Base-by-base conservation (phyloP, 805 yeast genomes). In the Candida verbasci region DNA sequence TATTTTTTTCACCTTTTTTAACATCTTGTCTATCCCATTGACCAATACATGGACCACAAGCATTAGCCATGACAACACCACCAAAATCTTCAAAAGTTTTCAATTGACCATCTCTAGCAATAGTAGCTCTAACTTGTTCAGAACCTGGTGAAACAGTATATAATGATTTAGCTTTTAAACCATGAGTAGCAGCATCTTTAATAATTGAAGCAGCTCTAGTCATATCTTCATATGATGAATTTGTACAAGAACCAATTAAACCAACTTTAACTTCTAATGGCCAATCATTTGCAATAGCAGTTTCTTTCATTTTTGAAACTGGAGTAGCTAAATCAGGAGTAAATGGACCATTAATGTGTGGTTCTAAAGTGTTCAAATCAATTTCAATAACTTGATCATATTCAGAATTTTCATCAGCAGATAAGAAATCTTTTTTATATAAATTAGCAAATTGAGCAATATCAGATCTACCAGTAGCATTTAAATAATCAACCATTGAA, bases 41-140 rank as follows among this genome's bases (percentile, higher is more conserved):
- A 58, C 97, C 97, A 60, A 89, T 89, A 78, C 97, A 89, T 60
- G 97, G 97, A 58, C 97, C 97, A 76, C 97, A 91, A 41, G 97
- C 97, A 61, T 91, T 91, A 44, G 97, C 97, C 59, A 91, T 73
- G 38, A 91, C 97, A 43, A 82, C 76, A 62, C 95, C 97, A 52
- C 97, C 97, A 54, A 83, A 85, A 56, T 86, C 87, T 58, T 82
- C 80, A 67, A 91, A 88, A 49, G 93, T 83, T 51, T 82, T 72
- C 51, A 91, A 78, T 64, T 85, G 82, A 45, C 97, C 97, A 64
- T 91, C 97, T 66, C 96, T 83, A 61, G 83, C 96, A 62, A 91
- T 91, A 48, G 97, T 91, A 48, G 97, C 97, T 72, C 97, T 86
- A 50, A 91, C 85, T 72, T 91, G 97, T 73, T 91, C 97, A 41